Base-by-base conservation (phyloP, 2,329 filamentous ascomycete genomes). In the Colletotrichum tamarilloi region DNA sequence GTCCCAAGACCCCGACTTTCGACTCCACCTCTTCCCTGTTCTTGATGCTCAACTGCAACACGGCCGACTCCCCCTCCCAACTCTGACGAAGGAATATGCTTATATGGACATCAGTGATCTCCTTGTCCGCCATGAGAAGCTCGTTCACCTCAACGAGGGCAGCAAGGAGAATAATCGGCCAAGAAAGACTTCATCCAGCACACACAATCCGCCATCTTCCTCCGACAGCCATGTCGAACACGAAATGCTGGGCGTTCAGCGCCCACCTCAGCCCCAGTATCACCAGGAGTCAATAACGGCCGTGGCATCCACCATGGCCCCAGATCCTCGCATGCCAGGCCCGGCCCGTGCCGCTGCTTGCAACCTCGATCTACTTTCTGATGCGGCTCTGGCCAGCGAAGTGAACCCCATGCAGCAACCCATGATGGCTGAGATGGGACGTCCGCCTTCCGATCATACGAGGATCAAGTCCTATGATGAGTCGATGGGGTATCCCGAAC, bases 51-150 rank as follows among this genome's bases (percentile, higher is more conserved):
- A 67, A 68, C 73, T 55, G 0, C 49, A 62, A 63, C 68, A 72
- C 57, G 30, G 22, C 68, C 68, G 52, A 62, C 57, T 28, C 49
- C 52, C 52, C 35, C 26, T 49, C 24, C 57, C 30, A 30, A 24
- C 52, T 59, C 76, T 62, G 62, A 72, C 42, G 26, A 77, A 79
- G 78, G 78, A 78, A 79, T 77, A 83, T 83, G 82, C 87, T 90
- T 88, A 88, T 84, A 90, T 90, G 88, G 85, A 90, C 82, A 90
- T 89, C 83, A 91, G 89, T 76, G 90, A 91, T 80, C 86, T 92
- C 74, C 85, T 92, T 76, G 88, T 90, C 75, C 86, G 90, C 75
- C 90, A 92, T 82, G 88, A 91, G 82, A 91, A 91, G 82, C 87
- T 91, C 76, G 89, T 91, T 77, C 90, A 92, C 79, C 86, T 90